phyloP scores from a whole-genome alignment of 495 filamentous ascomycete species.

The Poronia punctata region DNA sequence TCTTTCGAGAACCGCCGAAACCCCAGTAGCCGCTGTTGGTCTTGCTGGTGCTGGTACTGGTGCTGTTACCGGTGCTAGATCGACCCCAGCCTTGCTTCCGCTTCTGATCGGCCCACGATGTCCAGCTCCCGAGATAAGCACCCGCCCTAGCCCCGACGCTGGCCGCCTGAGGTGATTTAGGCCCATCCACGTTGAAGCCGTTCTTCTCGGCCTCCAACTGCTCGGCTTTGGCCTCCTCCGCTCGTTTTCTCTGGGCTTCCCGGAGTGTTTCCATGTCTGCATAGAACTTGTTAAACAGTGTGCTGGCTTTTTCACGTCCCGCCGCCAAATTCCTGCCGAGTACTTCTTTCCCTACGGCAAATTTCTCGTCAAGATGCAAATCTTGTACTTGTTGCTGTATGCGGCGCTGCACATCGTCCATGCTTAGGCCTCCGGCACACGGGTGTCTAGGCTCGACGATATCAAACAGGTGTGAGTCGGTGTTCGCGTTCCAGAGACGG shows the following conservation, averaged over 20 bases:
- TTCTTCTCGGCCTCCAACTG: constrained; percentile 23
- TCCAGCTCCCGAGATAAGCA: constrained; percentile 90
- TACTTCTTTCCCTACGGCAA: constrained; percentile 68
- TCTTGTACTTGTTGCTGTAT: constrained; percentile 84
- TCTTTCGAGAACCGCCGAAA: constrained; percentile 25
- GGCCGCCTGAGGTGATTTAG: constrained; percentile 60
- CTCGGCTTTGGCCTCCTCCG: constrained; percentile 48
- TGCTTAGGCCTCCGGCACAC: constrained; percentile 85
- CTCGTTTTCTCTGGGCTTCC: constrained; percentile 68
- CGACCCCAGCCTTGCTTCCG: constrained; percentile 55
- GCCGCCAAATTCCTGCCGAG: constrained; percentile 74
- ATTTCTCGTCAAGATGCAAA: constrained; percentile 78
- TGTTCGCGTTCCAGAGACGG: constrained; percentile 63
- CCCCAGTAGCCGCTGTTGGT: constrained; percentile 27
- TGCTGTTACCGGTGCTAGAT: constrained; percentile 18
- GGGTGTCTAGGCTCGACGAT: constrained; percentile 90
- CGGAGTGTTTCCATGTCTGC: constrained; percentile 80
- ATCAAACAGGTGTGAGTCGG: constrained; percentile 84
- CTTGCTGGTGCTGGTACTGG: constrained; percentile 1
- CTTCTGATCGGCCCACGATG: constrained; percentile 90
- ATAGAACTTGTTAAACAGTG: constrained; percentile 75
- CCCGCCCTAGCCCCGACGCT: constrained; percentile 67
- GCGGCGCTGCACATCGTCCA: constrained; percentile 89
- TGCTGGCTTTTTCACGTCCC: constrained; percentile 75
- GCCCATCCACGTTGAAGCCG: constrained; percentile 47